A percentile compares a stretch with the other conserved stretches of the same genome.
phyloP scores from a whole-genome alignment of 179 eudicot genomes.

The Amaranthus tricolor region DNA sequence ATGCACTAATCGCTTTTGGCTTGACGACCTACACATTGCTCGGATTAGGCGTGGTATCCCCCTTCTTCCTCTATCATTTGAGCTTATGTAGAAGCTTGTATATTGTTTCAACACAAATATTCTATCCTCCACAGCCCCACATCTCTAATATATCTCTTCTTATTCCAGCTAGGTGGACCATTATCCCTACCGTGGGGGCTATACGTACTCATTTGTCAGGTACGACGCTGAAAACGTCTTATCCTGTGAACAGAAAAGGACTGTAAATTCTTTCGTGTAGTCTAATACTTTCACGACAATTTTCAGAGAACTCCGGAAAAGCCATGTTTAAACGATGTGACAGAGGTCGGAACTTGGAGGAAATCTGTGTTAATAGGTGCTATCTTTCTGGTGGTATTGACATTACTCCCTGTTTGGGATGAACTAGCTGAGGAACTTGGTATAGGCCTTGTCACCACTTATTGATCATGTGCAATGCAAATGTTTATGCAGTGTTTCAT shows the following conservation, averaged over 20 bases:
- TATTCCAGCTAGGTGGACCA: conserved; percentile 88
- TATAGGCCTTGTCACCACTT: conserved; percentile 72
- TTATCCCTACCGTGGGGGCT: conserved; percentile 97
- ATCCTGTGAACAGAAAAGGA: not conserved
- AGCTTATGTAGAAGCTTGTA: not conserved
- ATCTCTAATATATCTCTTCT: not conserved
- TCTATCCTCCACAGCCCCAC: not conserved
- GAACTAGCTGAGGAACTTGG: conserved; percentile 98
- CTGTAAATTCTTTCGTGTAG: not conserved
- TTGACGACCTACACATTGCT: conserved; percentile 81
- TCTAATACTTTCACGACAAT: conserved; percentile 8
- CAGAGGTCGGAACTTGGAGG: conserved; percentile 88
- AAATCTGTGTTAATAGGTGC: conserved; percentile 49
- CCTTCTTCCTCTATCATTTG: conserved; percentile 11
- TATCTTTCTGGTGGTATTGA: conserved; percentile 60
- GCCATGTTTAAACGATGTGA: conserved; percentile 91
- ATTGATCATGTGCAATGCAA: conserved; percentile 32
- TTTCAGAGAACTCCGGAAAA: conserved; percentile 88
- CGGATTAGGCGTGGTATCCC: conserved; percentile 89
- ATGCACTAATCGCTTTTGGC: conserved; percentile 65
- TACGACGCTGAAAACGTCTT: conserved; percentile 18
- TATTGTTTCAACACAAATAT: not conserved
- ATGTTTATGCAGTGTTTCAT: conserved; percentile 14
- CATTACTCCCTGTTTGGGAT: conserved; percentile 87
- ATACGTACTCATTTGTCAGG: conserved; percentile 95